Percentiles rank a stretch among this genome's conserved stretches.
Conservation (phyloP, 2,329 filamentous ascomycete species). For the Trichoderma citrinoviride region DNA sequence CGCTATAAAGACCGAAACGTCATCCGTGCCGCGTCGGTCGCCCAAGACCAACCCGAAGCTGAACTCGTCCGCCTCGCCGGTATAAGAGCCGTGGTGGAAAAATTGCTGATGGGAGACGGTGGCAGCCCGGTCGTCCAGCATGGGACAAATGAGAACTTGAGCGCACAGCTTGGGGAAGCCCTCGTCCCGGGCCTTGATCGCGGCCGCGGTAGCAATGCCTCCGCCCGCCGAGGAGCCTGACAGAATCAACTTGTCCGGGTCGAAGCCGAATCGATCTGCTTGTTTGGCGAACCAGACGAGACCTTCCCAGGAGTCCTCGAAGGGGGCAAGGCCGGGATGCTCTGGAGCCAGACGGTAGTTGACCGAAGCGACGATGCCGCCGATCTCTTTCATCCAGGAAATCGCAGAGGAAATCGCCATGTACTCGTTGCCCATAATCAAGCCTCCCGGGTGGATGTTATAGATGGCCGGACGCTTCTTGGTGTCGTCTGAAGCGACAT, state of each 20-base stretch:
- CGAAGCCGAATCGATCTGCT: background rate
- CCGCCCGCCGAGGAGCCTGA: background rate
- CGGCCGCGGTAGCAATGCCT: background rate
- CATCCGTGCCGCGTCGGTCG: background rate
- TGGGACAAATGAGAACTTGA: background rate
- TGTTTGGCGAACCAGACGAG: conserved; percentile 1
- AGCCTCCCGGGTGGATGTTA: background rate
- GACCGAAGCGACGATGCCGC: background rate
- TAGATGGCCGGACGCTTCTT: background rate
- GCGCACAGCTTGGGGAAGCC: background rate
- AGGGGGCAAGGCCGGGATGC: background rate
- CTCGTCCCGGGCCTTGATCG: background rate
- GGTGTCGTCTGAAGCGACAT: background rate
- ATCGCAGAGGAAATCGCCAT: background rate
- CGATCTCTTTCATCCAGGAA: background rate
- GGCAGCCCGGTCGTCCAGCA: background rate
- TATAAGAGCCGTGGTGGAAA: background rate
- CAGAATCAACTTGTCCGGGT: background rate
- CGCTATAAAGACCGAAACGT: background rate
- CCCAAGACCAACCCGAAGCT: background rate
- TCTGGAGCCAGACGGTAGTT: background rate
- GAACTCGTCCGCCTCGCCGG: background rate
- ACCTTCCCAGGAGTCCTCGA: background rate
- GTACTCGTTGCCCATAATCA: background rate
- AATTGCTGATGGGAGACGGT: background rate